Evolutionary conservation across 305 asterid species (phyloP), one percentile per base, ranked within the genome.

Genomic region (Galium porrigens): DNA sequence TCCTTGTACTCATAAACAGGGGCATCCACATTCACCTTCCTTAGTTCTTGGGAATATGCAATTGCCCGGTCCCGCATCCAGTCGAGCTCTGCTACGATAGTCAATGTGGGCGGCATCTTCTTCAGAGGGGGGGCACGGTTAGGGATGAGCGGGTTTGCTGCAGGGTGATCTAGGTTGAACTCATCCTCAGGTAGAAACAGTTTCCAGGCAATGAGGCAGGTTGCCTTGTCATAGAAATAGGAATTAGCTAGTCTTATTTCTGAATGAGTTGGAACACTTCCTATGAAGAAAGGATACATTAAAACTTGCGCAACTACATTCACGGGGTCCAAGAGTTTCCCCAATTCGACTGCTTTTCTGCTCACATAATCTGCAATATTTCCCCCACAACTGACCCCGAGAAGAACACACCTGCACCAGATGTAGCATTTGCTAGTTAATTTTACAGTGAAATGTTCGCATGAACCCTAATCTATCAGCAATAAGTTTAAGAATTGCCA

Each of bases 361-460:
- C 95, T 74, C 66, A 89, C 86, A 36, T 80, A 81, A 52, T 89
- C 84, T 25, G 95, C 96, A 59, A 92, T 87, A 58, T 89, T 89
- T 60, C 94, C 99, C 58, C 99, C 99, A 54, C 94, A 92, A 59
- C 98, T 89, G 67, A 83, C 98, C 67, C 98, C 98, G 29, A 92
- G 95, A 77, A 89, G 94, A 17, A 92, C 95, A 70, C 95, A 92
- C 72, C 99, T 92, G 95, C 63, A 14, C 30, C 66, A 69, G 62
- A 30, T 42, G 41, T 11, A 42, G 3, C 32, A 52, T n/a, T 12
- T 33, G 29, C 44, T 0, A 33, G 27, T 32, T 59, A 39, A 27
- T 48, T 27, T 27, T 46, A 39, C 44, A 37, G 5, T 2, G 0
- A 44, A 39, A 27, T 14, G 4, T 9, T n/a, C 12, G 12, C 10